These are phyloP conservation scores for Termitomyces titanicus DNA, from an alignment of 768 basidiomycete species.

Conservation along the genomic window DNA sequence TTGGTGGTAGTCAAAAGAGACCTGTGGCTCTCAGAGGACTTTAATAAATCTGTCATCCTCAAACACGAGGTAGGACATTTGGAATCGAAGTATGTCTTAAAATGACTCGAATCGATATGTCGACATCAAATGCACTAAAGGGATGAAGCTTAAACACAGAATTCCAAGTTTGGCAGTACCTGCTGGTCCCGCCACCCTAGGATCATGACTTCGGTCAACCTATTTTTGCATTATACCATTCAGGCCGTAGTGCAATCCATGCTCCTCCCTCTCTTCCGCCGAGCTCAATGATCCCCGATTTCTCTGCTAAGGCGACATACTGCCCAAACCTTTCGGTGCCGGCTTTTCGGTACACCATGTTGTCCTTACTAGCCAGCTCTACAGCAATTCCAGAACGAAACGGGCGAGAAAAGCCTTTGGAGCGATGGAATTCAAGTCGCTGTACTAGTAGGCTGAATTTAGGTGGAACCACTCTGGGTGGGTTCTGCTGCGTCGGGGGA, in stretches of 20 bases:
- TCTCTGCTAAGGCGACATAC: slow-evolving; percentile 35
- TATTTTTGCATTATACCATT: slow-evolving; percentile 21
- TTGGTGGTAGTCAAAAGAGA: background rate
- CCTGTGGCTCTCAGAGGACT: background rate
- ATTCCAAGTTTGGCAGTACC: slow-evolving; percentile 2
- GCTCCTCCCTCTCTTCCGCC: slow-evolving; percentile 34
- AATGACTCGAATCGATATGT: slow-evolving; percentile 1
- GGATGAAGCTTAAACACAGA: background rate
- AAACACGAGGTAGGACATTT: slow-evolving; percentile 2
- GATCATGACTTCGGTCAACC: slow-evolving; percentile 1
- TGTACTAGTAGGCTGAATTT: slow-evolving; percentile 34
- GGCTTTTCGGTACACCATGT: slow-evolving; percentile 31
- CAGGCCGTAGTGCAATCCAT: slow-evolving; percentile 35
- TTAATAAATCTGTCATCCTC: background rate
- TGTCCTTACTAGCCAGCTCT: slow-evolving; percentile 24
- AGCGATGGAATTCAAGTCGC: slow-evolving; percentile 25
- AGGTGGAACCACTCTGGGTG: slow-evolving; percentile 11
- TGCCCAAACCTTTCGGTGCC: slow-evolving; percentile 38
- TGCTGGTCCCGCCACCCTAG: background rate
- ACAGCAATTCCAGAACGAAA: slow-evolving; percentile 35
- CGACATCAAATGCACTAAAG: background rate
- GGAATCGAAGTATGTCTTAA: background rate
- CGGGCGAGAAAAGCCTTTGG: slow-evolving; percentile 27
- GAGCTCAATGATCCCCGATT: slow-evolving; percentile 33
- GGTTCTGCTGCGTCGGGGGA: background rate